Evolutionary conservation across 192 early-diverging fungal genomes (phyloP), one percentile per base, ranked within the genome.

Genomic region (Coemansia sp.): DNA sequence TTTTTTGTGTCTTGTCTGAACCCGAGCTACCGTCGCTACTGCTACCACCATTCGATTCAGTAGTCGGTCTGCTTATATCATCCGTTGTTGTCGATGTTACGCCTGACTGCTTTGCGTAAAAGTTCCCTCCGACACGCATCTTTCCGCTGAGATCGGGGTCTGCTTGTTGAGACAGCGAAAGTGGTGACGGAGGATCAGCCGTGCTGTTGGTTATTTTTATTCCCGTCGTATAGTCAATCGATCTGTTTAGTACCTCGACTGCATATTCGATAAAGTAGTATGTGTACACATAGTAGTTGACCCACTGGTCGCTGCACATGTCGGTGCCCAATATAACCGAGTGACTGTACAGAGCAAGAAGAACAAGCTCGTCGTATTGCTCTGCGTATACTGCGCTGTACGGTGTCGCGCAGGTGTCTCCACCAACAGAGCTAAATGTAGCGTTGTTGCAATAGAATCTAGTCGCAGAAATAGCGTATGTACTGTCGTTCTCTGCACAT

Each of bases 241-340:
- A 2, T 11, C 50, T 33, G 1, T 17, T 17, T 30, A 53, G 33
- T 10, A 53, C 50, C 6, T 53, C 30, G 11, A 3, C 25, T 2
- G 17, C 12, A 53, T 33, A 53, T 18, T 2, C n/a, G 5, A 37
- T 38, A 22, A 33, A 53, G n/a, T 53, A 38, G 3, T 53, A 30
- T n/a, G 33, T 17, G 17, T 53, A 53, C 1, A 3, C 18, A 19
- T 53, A 53, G 12, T 15, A 13, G 50, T 53, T 53, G 7, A 53
- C 3, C 50, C 50, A 53, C 4, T 6, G 10, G 9, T 24, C 24
- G 50, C 50, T 53, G 34, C 50, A 53, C 34, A 38, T 38, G 17
- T 53, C 50, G 18, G 12, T 19, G 25, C 50, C 50, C 25, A 53
- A 18, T 7, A 53, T 38, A 9, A 53, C 33, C 50, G 50, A 53